phyloP scores from a whole-genome alignment of 352 stramenopile species.

The Globisporangium rhizosaccharum region DNA sequence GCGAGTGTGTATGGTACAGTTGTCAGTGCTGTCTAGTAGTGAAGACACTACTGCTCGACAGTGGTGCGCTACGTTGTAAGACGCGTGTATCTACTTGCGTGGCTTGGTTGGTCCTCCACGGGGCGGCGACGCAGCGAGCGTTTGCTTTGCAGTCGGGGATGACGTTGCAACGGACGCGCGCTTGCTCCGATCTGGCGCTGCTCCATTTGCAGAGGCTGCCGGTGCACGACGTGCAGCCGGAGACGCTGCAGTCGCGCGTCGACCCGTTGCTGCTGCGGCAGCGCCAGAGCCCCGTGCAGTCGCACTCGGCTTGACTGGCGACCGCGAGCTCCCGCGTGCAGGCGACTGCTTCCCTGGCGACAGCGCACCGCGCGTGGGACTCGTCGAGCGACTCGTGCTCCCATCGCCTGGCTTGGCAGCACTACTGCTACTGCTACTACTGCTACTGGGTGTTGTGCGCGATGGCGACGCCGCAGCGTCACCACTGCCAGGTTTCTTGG shows the following conservation, averaged over 20 bases:
- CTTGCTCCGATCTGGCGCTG: conserved; percentile 5
- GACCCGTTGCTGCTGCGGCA: conserved; percentile 5
- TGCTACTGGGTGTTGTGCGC: not conserved
- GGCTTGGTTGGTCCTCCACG: not conserved
- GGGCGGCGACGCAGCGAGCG: not conserved
- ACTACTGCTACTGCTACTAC: not conserved
- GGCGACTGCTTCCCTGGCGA: not conserved
- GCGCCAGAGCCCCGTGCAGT: conserved; percentile 10
- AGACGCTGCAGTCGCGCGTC: conserved; percentile 3
- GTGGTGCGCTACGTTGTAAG: too few relatives aligned
- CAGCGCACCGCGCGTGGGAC: conserved; percentile 7
- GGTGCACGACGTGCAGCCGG: not conserved
- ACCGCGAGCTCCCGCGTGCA: conserved; percentile 3
- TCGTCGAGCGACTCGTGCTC: not conserved
- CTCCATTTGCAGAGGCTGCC: too few relatives aligned
- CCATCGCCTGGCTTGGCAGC: conserved; percentile 9
- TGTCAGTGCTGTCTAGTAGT: too few relatives aligned
- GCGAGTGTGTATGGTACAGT: too few relatives aligned
- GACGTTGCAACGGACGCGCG: conserved; percentile 5
- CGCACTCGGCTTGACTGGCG: conserved; percentile 5
- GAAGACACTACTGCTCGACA: too few relatives aligned
- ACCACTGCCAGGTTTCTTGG: conserved; percentile 30
- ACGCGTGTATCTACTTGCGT: too few relatives aligned
- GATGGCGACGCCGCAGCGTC: not conserved
- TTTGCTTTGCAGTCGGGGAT: not conserved